Base-by-base conservation (phyloP, 345 rosid species). In the Excoecaria cochinchinensis region DNA sequence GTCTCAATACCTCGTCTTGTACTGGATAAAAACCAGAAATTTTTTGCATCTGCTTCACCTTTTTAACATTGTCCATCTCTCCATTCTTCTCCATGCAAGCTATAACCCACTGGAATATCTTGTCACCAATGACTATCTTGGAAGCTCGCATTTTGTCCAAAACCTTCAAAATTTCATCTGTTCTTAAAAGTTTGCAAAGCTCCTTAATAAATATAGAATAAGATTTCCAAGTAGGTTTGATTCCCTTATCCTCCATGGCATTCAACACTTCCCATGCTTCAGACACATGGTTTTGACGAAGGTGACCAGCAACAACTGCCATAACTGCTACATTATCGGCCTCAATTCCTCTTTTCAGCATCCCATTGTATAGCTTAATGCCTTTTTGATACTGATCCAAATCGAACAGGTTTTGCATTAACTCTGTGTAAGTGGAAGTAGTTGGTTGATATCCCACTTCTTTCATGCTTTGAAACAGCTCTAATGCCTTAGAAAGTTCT, bases 201-300 rank as follows among this genome's bases (percentile, higher is more conserved):
- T 90, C 92, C 72, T 86, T 91, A 53, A 85, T 72, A 79, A 90
- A 88, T 52, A 86, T 76, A 39, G 86, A 82, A 74, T 87, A 91
- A 36, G 85, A 76, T 82, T 87, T 89, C 84, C 82, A 61, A 69
- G 87, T 87, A 40, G 85, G 90, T 78, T 78, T 80, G 74, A 81
- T 82, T 51, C 97, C 91, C 76, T 79, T 84, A 22, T 83, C 85
- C 81, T 85, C 88, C 89, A 88, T 84, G 63, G 79, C 72, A 51
- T 84, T 68, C 71, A 93, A 87, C 78, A 86, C 82, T 76, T 86
- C 67, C 92, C 95, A 90, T 42, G 97, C 98, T 85, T 90, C 89
- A 21, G 89, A 84, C 76, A 91, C 63, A 31, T 70, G 77, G 77
- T 85, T 83, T 62, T 88, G 84, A 58, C 84, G 83, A 74, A 90